Evolutionary conservation across 2,329 filamentous ascomycete genomes (phyloP).

Genomic region (Triangularia verruculosa): DNA sequence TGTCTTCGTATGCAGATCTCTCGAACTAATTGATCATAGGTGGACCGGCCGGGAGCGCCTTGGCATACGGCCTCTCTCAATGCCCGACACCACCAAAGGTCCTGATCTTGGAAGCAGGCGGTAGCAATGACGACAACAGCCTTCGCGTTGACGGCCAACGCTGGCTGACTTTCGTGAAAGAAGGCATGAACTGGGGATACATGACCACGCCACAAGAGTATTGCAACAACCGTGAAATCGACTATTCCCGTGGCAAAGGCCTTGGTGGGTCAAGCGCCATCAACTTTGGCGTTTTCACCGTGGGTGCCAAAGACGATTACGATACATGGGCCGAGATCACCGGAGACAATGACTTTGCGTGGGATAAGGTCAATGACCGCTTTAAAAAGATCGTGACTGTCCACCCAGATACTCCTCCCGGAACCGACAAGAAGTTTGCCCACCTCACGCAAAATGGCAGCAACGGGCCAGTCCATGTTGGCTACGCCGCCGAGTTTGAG

Average conservation of each 20-base stretch:
- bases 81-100: constrained; percentile 48
- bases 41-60: constrained; percentile 57
- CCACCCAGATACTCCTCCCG: constrained; percentile 39
- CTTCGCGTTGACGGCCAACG: constrained; percentile 53
- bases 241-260: constrained; percentile 49
- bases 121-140: constrained; percentile 43
- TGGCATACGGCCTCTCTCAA: constrained; percentile 52
- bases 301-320: constrained; percentile 59
- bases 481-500: constrained; percentile 49
- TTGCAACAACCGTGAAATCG: constrained; percentile 42
- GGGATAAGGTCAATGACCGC: constrained; percentile 49
- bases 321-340: constrained; percentile 57
- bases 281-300: constrained; percentile 53
- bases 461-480: constrained; percentile 45
- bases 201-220: constrained; percentile 47
- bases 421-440: constrained; percentile 45
- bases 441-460: constrained; percentile 47
- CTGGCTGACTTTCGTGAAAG: constrained; percentile 49
- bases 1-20: not conserved
- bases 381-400: constrained; percentile 55
- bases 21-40: constrained; percentile 34
- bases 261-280: constrained; percentile 52
- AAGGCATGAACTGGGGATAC: constrained; percentile 52
- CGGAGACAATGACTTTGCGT: constrained; percentile 54
- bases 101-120: constrained; percentile 60